phyloP scores from a whole-genome alignment of 805 yeast species.

The Wickerhamomyces hampshirensis region DNA sequence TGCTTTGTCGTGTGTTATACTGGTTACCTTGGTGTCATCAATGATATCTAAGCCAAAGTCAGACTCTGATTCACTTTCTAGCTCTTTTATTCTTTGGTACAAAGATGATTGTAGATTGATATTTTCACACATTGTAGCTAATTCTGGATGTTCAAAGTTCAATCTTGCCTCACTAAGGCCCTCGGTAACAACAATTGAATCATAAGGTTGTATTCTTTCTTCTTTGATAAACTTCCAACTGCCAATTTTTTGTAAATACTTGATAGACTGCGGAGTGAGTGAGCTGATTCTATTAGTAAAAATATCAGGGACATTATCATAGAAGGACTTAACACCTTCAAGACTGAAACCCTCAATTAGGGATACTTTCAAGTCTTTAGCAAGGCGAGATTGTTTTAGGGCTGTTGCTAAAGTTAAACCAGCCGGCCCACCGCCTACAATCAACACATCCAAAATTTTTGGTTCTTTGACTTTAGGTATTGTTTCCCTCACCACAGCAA shows the following conservation, averaged over 20 bases:
- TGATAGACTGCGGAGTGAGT: constrained; percentile 75
- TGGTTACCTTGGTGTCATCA: constrained; percentile 65
- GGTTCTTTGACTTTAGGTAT: constrained; percentile 2
- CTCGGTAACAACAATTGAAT: constrained; percentile 81
- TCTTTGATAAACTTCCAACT: constrained; percentile 66
- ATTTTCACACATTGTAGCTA: constrained; percentile 87
- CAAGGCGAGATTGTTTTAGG: constrained; percentile 58
- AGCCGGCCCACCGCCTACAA: constrained; percentile 97
- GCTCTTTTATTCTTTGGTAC: constrained; percentile 45
- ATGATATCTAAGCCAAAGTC: constrained; percentile 34
- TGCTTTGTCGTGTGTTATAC: constrained; percentile 37
- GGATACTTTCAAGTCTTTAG: constrained; percentile 55
- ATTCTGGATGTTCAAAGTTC: constrained; percentile 60
- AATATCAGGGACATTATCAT: constrained; percentile 33
- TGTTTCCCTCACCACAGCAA: constrained; percentile 15
- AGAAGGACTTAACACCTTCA: constrained; percentile 41
- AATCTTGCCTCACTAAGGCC: constrained; percentile 67
- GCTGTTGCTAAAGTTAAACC: constrained; percentile 86
- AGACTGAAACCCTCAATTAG: constrained; percentile 73
- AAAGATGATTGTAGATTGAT: constrained; percentile 77
- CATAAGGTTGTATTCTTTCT: constrained; percentile 76
- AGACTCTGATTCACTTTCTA: constrained; percentile 24
- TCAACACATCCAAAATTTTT: constrained; percentile 59
- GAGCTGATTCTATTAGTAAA: constrained; percentile 82
- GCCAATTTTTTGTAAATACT: constrained; percentile 63